Conservation (phyloP, 805 yeast species). For the Lachancea meyersii region DNA sequence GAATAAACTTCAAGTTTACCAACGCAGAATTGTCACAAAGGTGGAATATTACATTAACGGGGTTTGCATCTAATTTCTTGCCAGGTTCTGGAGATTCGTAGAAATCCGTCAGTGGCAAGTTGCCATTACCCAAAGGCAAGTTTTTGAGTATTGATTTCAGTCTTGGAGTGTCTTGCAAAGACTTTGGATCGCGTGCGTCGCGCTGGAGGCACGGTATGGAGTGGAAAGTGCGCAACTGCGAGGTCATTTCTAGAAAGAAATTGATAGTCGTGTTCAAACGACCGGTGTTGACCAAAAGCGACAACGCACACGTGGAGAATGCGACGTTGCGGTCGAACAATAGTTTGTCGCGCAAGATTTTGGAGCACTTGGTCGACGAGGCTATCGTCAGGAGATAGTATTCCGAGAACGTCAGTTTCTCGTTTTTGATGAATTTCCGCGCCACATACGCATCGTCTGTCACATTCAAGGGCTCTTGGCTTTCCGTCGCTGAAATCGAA, state of each 20-base stretch:
- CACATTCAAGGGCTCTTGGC: constrained; percentile 30
- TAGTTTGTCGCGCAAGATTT: constrained; percentile 72
- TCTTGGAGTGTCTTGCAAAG: constrained; percentile 91
- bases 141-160: constrained; percentile 77
- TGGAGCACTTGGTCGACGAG: constrained; percentile 76
- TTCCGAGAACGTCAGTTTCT: constrained; percentile 71
- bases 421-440: constrained; percentile 32
- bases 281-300: constrained; percentile 84
- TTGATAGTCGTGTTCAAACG: constrained; percentile 92
- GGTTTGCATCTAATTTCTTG: constrained; percentile 46
- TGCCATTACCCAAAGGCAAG: constrained; percentile 28
- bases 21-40: constrained; percentile 59
- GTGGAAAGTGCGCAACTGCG: constrained; percentile 87
- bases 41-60: constrained; percentile 70
- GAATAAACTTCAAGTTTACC: constrained; percentile 36
- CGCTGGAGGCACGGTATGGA: constrained; percentile 83
- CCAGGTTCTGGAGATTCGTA: constrained; percentile 48
- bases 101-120: constrained; percentile 50
- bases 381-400: constrained; percentile 77
- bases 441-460: constrained; percentile 35
- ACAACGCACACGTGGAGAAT: constrained; percentile 69
- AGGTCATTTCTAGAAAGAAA: constrained; percentile 91
- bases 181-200: constrained; percentile 47
- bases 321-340: constrained; percentile 56
- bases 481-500: constrained; percentile 30